Conservation (phyloP, 179 eudicot genomes). For the Vitellaria paradoxa region DNA sequence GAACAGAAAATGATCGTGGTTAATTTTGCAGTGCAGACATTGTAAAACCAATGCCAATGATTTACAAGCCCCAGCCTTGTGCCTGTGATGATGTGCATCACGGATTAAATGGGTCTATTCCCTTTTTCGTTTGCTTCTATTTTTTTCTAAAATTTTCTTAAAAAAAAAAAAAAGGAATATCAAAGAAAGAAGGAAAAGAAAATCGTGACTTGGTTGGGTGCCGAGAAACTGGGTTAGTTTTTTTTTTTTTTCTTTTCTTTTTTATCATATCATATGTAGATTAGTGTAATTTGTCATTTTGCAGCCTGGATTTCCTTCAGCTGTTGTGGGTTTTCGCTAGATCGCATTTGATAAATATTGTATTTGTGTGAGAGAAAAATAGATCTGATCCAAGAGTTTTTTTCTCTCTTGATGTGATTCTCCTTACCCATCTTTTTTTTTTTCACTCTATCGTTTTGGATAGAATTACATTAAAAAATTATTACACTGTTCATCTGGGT, state of each 20-base stretch:
- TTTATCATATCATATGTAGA: conserved; percentile 11
- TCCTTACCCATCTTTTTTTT: background rate
- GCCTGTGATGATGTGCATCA: conserved; percentile 29
- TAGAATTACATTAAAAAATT: background rate
- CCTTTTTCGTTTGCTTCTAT: background rate
- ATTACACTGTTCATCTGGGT: background rate
- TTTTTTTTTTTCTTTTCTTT: too few species aligned
- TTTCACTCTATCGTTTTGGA: background rate
- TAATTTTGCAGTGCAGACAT: too few species aligned
- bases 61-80: conserved; percentile 37
- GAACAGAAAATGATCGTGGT: too few species aligned
- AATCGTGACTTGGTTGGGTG: conserved; percentile 8
- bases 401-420: conserved; percentile 13
- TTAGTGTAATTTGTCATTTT: background rate
- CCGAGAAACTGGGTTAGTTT: background rate
- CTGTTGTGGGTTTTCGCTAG: background rate
- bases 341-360: background rate
- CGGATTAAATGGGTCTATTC: background rate
- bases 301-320: conserved; percentile 9
- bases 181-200: background rate
- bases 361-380: background rate
- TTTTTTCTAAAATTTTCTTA: background rate
- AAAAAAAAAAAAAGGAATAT: background rate
- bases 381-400: conserved; percentile 8
- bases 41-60: conserved; percentile 22